These are phyloP conservation scores for Brassica incana DNA, from an alignment of 345 rosid species.

Conservation along the genomic window DNA sequence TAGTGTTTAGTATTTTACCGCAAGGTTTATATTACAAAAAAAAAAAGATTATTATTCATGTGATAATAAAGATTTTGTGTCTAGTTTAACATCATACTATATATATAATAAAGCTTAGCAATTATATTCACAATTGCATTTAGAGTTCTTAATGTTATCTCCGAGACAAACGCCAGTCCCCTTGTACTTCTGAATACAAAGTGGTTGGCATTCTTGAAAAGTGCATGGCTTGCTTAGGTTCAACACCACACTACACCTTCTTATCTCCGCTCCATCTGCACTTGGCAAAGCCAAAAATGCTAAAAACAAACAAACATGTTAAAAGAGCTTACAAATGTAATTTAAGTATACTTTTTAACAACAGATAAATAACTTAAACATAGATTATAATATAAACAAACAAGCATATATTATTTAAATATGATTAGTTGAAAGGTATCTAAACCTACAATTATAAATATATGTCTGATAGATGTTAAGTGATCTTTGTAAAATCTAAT, in stretches of 20 bases:
- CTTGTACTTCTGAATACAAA: constrained; percentile 8
- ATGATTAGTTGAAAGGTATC: not conserved
- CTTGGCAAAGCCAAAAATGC: constrained; percentile 21
- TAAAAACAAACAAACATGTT: not conserved
- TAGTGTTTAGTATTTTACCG: not conserved
- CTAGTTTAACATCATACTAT: not conserved
- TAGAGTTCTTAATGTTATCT: not conserved
- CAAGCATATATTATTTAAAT: not conserved
- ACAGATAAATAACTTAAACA: not conserved
- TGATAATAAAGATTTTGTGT: not conserved
- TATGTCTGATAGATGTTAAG: not conserved
- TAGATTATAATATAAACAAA: not conserved
- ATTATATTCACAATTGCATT: constrained; percentile 7
- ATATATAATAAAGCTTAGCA: constrained; percentile 4
- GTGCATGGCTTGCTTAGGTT: constrained; percentile 23
- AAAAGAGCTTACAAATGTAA: not conserved
- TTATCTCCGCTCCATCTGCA: not conserved
- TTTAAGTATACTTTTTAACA: not conserved
- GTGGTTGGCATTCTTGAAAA: constrained; percentile 11
- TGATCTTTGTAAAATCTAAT: not conserved
- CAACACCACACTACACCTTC: not conserved
- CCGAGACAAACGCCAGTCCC: constrained; percentile 18
- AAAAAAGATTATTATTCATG: not conserved
- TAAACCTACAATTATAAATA: not conserved
- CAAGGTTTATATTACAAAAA: not conserved